These are phyloP conservation scores for Pythium grandisporangium DNA, from an alignment of 352 stramenopile genomes.

Conservation along the genomic window DNA sequence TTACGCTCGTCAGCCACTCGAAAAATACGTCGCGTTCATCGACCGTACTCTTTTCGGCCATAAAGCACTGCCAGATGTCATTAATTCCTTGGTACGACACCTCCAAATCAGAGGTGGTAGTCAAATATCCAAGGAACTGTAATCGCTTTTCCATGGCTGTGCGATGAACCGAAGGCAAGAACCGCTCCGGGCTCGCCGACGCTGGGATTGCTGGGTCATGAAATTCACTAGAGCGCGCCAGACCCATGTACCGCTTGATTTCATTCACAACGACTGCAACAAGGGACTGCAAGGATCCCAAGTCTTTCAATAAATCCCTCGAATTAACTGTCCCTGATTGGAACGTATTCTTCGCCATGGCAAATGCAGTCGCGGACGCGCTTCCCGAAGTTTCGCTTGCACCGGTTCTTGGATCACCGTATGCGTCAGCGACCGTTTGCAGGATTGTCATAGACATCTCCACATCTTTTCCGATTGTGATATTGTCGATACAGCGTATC, in stretches of 20 bases:
- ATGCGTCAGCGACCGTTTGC: conserved; percentile 47
- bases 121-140: conserved; percentile 66
- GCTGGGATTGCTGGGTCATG: neutral
- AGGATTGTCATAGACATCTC: conserved; percentile 77
- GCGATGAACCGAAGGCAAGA: conserved; percentile 2
- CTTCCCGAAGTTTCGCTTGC: conserved; percentile 1
- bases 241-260: conserved; percentile 18
- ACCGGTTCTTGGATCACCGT: conserved; percentile 20
- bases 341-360: conserved; percentile 15
- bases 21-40: conserved; percentile 58
- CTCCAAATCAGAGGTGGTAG: conserved; percentile 65
- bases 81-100: conserved; percentile 51
- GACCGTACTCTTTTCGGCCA: conserved; percentile 4
- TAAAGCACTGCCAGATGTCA: conserved; percentile 54
- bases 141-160: conserved; percentile 32
- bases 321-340: conserved; percentile 5
- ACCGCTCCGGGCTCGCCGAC: neutral
- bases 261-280: conserved; percentile 48
- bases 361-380: conserved; percentile 29
- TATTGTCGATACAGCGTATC: conserved; percentile 61
- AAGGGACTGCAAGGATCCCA: conserved; percentile 55
- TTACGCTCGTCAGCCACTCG: conserved; percentile 54
- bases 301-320: conserved; percentile 53
- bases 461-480: conserved; percentile 36
- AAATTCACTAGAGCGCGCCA: neutral